Percentiles rank a stretch among this genome's conserved stretches.
These are phyloP conservation scores for Gigaspora rosea DNA, from an alignment of 192 early-diverging fungal genomes.

Conservation along the genomic window DNA sequence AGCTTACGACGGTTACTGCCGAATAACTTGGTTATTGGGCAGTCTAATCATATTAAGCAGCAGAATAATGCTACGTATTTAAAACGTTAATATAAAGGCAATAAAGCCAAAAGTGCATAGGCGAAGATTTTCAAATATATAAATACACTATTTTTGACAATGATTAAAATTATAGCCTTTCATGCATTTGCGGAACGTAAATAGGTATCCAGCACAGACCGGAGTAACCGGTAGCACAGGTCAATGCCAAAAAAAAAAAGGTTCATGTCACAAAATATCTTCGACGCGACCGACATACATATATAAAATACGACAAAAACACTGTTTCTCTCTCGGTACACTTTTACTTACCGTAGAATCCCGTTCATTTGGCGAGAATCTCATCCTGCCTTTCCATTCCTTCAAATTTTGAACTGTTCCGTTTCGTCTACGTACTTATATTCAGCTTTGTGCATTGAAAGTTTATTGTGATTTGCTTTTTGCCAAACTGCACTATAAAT, in stretches of 20 bases:
- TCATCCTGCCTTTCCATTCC: conserved; percentile 13
- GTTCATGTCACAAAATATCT: conserved; percentile 9
- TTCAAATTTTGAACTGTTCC: conserved; percentile 4
- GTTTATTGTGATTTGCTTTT: background rate
- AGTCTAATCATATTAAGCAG: too few species aligned
- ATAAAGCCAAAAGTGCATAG: too few species aligned
- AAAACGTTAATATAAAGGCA: too few species aligned
- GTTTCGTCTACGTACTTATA: background rate
- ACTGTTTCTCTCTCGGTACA: background rate
- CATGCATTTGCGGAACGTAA: too few species aligned
- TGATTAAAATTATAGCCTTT: too few species aligned
- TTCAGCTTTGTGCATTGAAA: background rate
- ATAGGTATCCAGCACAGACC: too few species aligned
- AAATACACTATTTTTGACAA: too few species aligned
- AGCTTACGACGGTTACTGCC: too few species aligned
- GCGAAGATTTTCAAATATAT: too few species aligned
- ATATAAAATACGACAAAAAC: background rate
- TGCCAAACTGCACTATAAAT: background rate
- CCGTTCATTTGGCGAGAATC: background rate
- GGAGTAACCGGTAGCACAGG: too few species aligned
- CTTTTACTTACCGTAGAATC: background rate
- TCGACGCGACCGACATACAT: conserved; percentile 20
- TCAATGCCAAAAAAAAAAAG: background rate
- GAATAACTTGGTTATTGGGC: too few species aligned
- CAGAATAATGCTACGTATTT: too few species aligned